Evolutionary conservation across 495 filamentous ascomycete genomes (phyloP), one percentile per base, ranked within the genome.

Genomic region (Penicillium verhagenii): DNA sequence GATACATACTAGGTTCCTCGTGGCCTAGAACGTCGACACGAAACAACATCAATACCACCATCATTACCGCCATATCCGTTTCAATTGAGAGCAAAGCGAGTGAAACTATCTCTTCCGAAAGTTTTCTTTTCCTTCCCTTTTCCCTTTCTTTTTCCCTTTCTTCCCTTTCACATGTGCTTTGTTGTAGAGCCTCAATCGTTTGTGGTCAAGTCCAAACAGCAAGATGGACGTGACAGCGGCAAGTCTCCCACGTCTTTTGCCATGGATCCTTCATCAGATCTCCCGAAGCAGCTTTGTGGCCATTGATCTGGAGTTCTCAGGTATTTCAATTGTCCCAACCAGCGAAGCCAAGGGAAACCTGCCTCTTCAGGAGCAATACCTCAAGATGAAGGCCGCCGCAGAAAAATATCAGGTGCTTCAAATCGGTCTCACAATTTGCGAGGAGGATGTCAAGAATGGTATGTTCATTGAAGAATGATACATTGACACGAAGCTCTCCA

Each of bases 221-320:
- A 35, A 33, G 10, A 93, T 94, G 89, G 87, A 92, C 33, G 61
- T 93, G 52, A 74, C 80, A 50, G 60, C 60, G 9, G 46, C 56
- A 13, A 79, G 77, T 9, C 92, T 89, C 63, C 66, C 68, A 31
- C 66, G 67, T 35, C 65, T 79, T 14, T 71, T 93, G 2, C 79
- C 87, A 0, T 66, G 67, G 16, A 77, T 93, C 18, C 65, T 92
- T 6, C 61, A 78, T 8, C 74, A 79, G 16, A 81, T 93, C 28
- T 58, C 69, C 16, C 70, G 79, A 16, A 78, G 87, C 19, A 73
- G 76, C 23, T 92, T 90, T 60, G 84, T 94, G 3, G 65, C 86
- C 1, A 64, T 94, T 35, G 91, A 94, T 59, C 72, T 92, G 20
- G 91, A 96, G 65, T 80, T 94, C 57, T 89, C 85, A 4, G 90